Conservation (phyloP, 441 rosid genomes). For the Euphorbia corollata region DNA sequence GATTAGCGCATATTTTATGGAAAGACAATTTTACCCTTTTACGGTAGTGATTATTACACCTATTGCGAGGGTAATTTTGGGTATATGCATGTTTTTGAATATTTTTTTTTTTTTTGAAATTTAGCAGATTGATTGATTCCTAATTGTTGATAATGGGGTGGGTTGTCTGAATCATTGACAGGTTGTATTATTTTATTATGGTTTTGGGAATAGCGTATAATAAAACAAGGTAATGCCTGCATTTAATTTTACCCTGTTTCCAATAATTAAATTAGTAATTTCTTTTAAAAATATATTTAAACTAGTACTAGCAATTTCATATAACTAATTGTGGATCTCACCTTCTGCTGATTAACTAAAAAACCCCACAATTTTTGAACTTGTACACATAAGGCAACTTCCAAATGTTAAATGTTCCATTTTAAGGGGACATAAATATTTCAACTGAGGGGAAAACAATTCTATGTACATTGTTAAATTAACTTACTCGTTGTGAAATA, state of each 20-base stretch:
- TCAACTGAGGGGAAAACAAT: too few species aligned
- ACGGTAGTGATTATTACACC: neutral
- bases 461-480: too few species aligned
- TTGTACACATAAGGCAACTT: neutral
- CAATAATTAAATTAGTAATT: conserved; percentile 20
- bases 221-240: conserved; percentile 27
- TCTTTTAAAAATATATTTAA: too few species aligned
- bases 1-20: neutral
- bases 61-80: conserved; percentile 2
- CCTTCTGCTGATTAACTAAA: conserved; percentile 17
- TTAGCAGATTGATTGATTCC: neutral
- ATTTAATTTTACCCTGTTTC: conserved; percentile 29
- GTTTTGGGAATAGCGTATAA: conserved; percentile 31
- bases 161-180: conserved; percentile 22
- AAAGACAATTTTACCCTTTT: conserved; percentile 27
- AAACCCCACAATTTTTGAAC: conserved; percentile 11
- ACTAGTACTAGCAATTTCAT: neutral
- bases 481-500: too few species aligned
- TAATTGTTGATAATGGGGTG: conserved; percentile 4
- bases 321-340: conserved; percentile 10
- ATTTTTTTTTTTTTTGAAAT: too few species aligned
- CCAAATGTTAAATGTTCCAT: neutral
- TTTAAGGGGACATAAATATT: too few species aligned
- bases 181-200: conserved; percentile 18
- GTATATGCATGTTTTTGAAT: neutral